phyloP scores from a whole-genome alignment of 805 yeast genomes.

The Debaryomyces maramus region DNA sequence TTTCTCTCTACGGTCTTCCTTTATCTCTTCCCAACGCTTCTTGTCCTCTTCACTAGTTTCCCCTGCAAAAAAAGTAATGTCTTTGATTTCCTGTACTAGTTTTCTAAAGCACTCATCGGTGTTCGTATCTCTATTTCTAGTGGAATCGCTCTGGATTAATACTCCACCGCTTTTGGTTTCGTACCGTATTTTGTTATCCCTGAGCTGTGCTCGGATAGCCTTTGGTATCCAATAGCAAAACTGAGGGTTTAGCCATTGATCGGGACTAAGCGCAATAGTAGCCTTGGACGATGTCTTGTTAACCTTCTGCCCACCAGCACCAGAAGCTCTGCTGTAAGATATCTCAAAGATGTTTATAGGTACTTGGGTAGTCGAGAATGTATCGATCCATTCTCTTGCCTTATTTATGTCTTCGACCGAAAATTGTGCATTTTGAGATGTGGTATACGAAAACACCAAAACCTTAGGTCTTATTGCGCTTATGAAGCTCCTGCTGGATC shows the following conservation, averaged over 20 bases:
- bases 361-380: constrained; percentile 29
- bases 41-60: constrained; percentile 49
- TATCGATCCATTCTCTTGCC: constrained; percentile 46
- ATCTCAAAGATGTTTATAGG: constrained; percentile 49
- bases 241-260: constrained; percentile 43
- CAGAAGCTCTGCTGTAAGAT: constrained; percentile 61
- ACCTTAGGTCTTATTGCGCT: no score
- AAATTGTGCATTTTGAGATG: constrained; percentile 5
- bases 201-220: constrained; percentile 45
- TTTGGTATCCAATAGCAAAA: constrained; percentile 59
- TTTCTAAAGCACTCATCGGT: constrained; percentile 59
- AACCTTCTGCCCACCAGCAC: constrained; percentile 89
- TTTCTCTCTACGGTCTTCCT: constrained; percentile 30
- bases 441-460: no score
- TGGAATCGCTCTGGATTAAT: constrained; percentile 58
- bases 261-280: constrained; percentile 48
- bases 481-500: no score
- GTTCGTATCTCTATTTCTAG: constrained; percentile 60
- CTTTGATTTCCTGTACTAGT: constrained; percentile 52
- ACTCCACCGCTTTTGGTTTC: constrained; percentile 56
- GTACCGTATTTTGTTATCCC: constrained; percentile 45
- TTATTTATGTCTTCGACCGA: constrained; percentile 24
- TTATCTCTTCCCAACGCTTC: constrained; percentile 50
- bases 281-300: constrained; percentile 73
- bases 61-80: constrained; percentile 44